These are phyloP conservation scores for Wilhelminamyces savonicus DNA, from an alignment of 805 yeast species.

Conservation along the genomic window DNA sequence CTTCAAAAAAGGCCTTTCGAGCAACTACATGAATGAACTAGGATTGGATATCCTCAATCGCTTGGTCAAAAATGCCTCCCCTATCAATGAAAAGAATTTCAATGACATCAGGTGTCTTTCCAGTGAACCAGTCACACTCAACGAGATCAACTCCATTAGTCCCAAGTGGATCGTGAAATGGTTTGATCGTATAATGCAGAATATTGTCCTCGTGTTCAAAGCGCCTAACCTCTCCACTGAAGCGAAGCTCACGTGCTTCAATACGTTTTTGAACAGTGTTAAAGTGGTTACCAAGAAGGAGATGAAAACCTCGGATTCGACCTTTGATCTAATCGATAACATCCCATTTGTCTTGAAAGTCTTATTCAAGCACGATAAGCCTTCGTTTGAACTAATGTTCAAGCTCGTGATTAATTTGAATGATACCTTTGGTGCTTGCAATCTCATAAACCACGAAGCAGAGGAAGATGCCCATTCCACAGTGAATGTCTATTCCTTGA, in stretches of 20 bases:
- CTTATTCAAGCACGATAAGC: conserved; percentile 11
- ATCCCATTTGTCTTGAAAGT: conserved; percentile 18
- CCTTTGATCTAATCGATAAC: conserved; percentile 26
- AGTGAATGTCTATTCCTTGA: conserved; percentile 7
- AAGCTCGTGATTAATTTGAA: conserved; percentile 20
- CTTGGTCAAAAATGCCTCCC: conserved; percentile 16
- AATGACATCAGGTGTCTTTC: conserved; percentile 25
- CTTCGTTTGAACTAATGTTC: conserved; percentile 14
- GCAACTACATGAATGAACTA: conserved; percentile 18
- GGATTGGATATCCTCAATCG: conserved; percentile 21
- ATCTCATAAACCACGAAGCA: conserved; percentile 10
- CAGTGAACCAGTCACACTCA: conserved; percentile 21
- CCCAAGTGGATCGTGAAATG: conserved; percentile 28
- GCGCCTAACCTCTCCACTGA: conserved; percentile 17
- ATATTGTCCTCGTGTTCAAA: conserved; percentile 15
- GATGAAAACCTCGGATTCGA: conserved; percentile 19
- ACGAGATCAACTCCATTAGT: conserved; percentile 25
- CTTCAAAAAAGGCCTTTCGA: conserved; percentile 21
- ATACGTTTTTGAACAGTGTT: conserved; percentile 17
- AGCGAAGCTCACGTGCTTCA: conserved; percentile 17
- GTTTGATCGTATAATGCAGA: conserved; percentile 24
- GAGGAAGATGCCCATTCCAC: conserved; percentile 2
- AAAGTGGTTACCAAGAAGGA: conserved; percentile 26
- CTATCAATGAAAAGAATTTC: conserved; percentile 14
- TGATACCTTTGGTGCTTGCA: conserved; percentile 26